Percentiles rank a stretch among this genome's conserved stretches.
Conservation (phyloP, 148 eudicot genomes). For the Fagopyrum homotropicum region DNA sequence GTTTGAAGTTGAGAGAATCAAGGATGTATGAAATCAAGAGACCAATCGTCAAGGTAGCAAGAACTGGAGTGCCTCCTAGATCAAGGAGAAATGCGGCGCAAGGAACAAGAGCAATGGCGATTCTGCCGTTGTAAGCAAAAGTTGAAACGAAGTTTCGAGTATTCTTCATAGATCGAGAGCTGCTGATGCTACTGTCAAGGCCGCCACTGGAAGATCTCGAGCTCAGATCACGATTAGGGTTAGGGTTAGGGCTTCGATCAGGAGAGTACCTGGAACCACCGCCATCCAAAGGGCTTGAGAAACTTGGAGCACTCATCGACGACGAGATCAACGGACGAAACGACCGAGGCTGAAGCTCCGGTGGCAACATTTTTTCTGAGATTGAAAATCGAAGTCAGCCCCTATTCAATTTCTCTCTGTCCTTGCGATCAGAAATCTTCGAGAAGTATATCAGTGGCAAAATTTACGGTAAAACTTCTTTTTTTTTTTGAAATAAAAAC, state of each 20-base stretch:
- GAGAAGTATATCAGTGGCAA: background rate
- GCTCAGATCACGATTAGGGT: conserved; percentile 19
- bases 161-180: conserved; percentile 32
- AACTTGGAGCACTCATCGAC: conserved; percentile 45
- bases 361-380: conserved; percentile 40
- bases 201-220: conserved; percentile 19
- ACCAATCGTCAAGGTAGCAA: conserved; percentile 46
- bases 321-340: conserved; percentile 63
- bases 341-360: conserved; percentile 62
- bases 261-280: conserved; percentile 26
- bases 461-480: background rate
- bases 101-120: conserved; percentile 66
- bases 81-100: conserved; percentile 74
- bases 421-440: conserved; percentile 6
- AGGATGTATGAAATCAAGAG: conserved; percentile 77
- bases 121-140: conserved; percentile 55
- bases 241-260: conserved; percentile 41
- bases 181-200: conserved; percentile 15
- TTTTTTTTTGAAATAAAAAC: too few species aligned
- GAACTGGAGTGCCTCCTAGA: conserved; percentile 82
- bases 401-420: conserved; percentile 5
- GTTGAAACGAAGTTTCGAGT: conserved; percentile 43
- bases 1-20: conserved; percentile 65
- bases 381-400: conserved; percentile 11
- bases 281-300: conserved; percentile 35